These are phyloP conservation scores for Globisporangium spinosum DNA, from an alignment of 352 stramenopile genomes.

Conservation along the genomic window DNA sequence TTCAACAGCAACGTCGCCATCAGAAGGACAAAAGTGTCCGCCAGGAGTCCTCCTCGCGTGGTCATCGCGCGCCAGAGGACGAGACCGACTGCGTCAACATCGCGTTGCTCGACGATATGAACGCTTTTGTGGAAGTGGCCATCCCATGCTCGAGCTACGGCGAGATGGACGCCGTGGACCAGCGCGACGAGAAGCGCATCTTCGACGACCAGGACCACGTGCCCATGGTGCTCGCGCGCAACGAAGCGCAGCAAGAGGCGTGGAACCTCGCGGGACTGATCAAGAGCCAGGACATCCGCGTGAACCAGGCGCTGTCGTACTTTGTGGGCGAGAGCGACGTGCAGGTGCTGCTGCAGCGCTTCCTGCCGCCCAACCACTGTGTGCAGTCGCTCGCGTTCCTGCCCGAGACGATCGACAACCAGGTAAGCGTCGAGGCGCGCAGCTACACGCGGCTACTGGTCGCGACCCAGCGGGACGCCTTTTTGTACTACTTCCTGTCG, in stretches of 20 bases:
- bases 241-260: constrained; percentile 71
- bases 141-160: constrained; percentile 57
- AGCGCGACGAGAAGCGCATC: constrained; percentile 47
- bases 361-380: constrained; percentile 68
- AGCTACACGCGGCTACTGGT: constrained; percentile 78
- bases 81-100: constrained; percentile 43
- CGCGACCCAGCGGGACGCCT: constrained; percentile 54
- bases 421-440: constrained; percentile 62
- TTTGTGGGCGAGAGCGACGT: constrained; percentile 57
- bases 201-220: constrained; percentile 57
- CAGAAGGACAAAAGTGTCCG: constrained; percentile 2
- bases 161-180: constrained; percentile 36
- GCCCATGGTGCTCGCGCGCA: constrained; percentile 60
- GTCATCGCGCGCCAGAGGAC: constrained; percentile 32
- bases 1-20: background rate
- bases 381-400: constrained; percentile 70
- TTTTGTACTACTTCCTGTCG: constrained; percentile 83
- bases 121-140: constrained; percentile 51
- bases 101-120: constrained; percentile 30
- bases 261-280: constrained; percentile 71
- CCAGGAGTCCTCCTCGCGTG: background rate
- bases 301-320: constrained; percentile 80
- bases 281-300: constrained; percentile 71
- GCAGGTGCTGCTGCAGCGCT: constrained; percentile 69
- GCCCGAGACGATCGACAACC: constrained; percentile 81